Base-by-base conservation (phyloP, 2,329 filamentous ascomycete species). In the Cladosporium sp. region DNA sequence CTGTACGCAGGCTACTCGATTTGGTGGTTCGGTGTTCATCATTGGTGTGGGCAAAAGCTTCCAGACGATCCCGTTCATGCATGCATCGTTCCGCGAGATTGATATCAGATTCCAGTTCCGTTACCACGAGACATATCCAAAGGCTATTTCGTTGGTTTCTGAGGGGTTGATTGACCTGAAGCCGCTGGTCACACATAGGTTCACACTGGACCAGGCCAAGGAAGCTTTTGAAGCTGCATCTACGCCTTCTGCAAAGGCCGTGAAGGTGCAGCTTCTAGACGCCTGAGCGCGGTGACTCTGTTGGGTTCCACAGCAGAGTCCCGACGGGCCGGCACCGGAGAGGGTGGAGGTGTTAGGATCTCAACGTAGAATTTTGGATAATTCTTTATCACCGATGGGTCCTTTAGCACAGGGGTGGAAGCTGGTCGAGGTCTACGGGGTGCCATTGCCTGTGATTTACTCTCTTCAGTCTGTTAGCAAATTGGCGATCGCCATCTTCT, bases 71-170 rank as follows among this genome's bases (percentile, higher is more conserved):
- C 74, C 74, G 0, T 74, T 75, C 66, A 74, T 74, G 72, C 66
- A 74, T 58, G 66, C 69, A 12, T 71, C 69, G 5, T 68, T 70
- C 52, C 66, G 67, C 3, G 72, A 75, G 62, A 74, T 76, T 43
- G 73, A 76, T 47, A 65, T 76, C 30, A 65, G 68, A 3, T 75
- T 76, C 58, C 73, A 75, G 59, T 75, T 72, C 61, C 70, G 73
- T 12, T 76, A 76, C 59, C 67, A 69, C 39, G 70, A 76, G 58
- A 75, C 72, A 1, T 76, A 74, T 59, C 72, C 74, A 8, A 77
- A 69, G 52, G 77, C 75, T 0, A 72, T 80, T 61, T 70, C 71
- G 57, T 65, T 80, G 43, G 70, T 74, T 1, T 68, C 67, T 5
- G 70, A 73, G 45, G 73, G 74, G 0, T 58, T 75, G 47, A 71